Evolutionary conservation across 2,329 filamentous ascomycete genomes (phyloP).

Genomic region (Aureobasidium namibiae): DNA sequence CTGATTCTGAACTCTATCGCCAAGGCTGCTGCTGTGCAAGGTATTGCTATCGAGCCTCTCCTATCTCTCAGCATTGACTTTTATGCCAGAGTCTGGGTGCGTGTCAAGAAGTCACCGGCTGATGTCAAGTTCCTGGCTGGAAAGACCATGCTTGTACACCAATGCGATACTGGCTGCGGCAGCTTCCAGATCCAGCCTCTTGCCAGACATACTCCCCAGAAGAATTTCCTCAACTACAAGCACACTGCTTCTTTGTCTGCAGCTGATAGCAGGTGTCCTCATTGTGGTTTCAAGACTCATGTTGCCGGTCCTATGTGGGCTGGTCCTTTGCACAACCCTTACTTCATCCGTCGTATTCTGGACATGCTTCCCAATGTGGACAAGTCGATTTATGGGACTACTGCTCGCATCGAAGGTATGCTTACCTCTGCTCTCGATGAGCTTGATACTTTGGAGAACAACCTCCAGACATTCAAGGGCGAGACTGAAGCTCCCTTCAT

Average conservation of each 20-base stretch:
- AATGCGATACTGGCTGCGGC: slow-evolving; percentile 85
- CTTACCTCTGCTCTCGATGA: slow-evolving; percentile 82
- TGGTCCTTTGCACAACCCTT: slow-evolving; percentile 74
- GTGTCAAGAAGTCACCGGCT: slow-evolving; percentile 67
- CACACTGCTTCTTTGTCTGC: slow-evolving; percentile 63
- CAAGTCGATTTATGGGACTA: slow-evolving; percentile 66
- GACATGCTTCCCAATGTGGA: slow-evolving; percentile 61
- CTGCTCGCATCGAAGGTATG: slow-evolving; percentile 81
- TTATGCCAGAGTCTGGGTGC: slow-evolving; percentile 83
- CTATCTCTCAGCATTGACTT: slow-evolving; percentile 94
- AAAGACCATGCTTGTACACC: slow-evolving; percentile 89
- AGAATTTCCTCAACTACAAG: slow-evolving; percentile 61
- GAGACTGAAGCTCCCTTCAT: slow-evolving; percentile 24
- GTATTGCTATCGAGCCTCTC: slow-evolving; percentile 79
- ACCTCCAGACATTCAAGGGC: not conserved
- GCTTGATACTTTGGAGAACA: slow-evolving; percentile 22
- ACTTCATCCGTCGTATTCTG: slow-evolving; percentile 74
- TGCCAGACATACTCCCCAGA: slow-evolving; percentile 56
- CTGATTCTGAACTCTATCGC: slow-evolving; percentile 79
- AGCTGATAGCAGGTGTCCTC: slow-evolving; percentile 59
- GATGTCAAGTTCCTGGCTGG: slow-evolving; percentile 85
- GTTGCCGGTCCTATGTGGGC: slow-evolving; percentile 91
- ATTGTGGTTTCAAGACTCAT: slow-evolving; percentile 83
- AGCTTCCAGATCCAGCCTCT: slow-evolving; percentile 79
- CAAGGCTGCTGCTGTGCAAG: slow-evolving; percentile 72